Conservation (phyloP, 2,329 filamentous ascomycete species). For the Triangularia verruculosa region DNA sequence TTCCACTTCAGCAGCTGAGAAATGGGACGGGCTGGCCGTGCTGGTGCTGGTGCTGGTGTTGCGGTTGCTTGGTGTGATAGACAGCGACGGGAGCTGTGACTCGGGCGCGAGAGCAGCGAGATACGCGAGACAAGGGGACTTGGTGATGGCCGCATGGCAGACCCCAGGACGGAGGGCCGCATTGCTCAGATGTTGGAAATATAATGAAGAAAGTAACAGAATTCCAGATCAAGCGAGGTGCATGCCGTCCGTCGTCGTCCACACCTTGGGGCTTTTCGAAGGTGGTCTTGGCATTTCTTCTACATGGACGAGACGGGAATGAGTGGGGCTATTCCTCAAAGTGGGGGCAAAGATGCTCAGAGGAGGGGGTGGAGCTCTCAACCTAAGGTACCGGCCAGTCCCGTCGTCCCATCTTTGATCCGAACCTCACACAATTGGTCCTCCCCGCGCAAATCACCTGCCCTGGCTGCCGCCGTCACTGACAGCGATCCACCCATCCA, state of each 20-base stretch:
- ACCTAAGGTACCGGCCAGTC: background rate
- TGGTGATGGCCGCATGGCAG: constrained; percentile 17
- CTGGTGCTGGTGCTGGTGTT: background rate
- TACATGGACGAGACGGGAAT: too few species aligned
- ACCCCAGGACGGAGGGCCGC: constrained; percentile 18
- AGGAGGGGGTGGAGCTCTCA: background rate
- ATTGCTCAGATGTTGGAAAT: constrained; percentile 10
- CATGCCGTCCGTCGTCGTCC: background rate
- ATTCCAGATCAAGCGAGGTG: background rate
- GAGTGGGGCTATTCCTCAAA: background rate
- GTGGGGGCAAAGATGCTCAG: background rate
- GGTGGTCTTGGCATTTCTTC: background rate
- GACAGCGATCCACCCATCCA: background rate
- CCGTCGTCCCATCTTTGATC: background rate
- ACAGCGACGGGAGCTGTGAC: constrained; percentile 15
- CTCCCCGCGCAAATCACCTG: background rate
- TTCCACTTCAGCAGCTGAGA: constrained; percentile 54
- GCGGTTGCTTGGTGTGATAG: constrained; percentile 4
- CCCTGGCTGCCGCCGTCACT: background rate
- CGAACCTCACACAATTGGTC: constrained; percentile 10
- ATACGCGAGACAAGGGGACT: constrained; percentile 8
- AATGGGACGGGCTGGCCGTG: constrained; percentile 1
- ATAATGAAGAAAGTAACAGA: background rate
- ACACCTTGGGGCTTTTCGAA: too few species aligned
- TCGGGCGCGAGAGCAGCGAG: constrained; percentile 15